Evolutionary conservation across 495 filamentous ascomycete species (phyloP).

Genomic region (Lophium mytilinum): DNA sequence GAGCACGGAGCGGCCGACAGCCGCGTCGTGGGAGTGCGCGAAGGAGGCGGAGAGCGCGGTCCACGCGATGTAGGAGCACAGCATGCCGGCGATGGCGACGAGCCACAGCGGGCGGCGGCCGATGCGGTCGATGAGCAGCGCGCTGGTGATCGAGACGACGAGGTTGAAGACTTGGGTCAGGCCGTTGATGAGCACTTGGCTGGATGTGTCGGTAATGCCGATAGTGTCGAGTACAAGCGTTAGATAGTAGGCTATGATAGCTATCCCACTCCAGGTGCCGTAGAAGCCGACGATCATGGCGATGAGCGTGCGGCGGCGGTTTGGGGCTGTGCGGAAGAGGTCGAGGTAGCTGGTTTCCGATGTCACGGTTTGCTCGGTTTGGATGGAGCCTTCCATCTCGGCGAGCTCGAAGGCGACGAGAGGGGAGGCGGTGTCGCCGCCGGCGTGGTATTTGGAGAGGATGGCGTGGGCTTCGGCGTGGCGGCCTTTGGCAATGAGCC

Average conservation of each 20-base stretch:
- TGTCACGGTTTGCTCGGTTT: conserved; percentile 25
- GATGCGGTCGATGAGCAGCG: conserved; percentile 44
- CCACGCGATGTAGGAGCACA: conserved; percentile 40
- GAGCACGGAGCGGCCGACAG: conserved; percentile 34
- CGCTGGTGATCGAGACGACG: conserved; percentile 43
- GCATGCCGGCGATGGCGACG: conserved; percentile 45
- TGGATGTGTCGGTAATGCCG: conserved; percentile 43
- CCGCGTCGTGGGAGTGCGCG: conserved; percentile 20
- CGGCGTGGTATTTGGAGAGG: conserved; percentile 41
- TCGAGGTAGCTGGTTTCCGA: conserved; percentile 22
- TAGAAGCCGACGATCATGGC: conserved; percentile 32
- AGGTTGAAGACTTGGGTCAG: conserved; percentile 49
- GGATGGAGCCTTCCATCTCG: conserved; percentile 28
- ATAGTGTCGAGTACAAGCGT: conserved; percentile 41
- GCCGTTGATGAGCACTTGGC: conserved; percentile 44
- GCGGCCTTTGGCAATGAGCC: conserved; percentile 51
- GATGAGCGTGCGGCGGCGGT: conserved; percentile 33
- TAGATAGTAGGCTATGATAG: conserved; percentile 36
- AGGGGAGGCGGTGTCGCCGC: conserved; percentile 16
- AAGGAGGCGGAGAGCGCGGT: conserved; percentile 38
- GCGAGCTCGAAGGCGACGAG: conserved; percentile 26
- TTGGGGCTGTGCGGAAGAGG: conserved; percentile 25
- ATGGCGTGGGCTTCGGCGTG: conserved; percentile 53
- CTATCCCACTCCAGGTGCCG: conserved; percentile 36
- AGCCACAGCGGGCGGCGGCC: conserved; percentile 53